phyloP scores from a whole-genome alignment of 2,329 filamentous ascomycete species.

The Alternaria sp. region DNA sequence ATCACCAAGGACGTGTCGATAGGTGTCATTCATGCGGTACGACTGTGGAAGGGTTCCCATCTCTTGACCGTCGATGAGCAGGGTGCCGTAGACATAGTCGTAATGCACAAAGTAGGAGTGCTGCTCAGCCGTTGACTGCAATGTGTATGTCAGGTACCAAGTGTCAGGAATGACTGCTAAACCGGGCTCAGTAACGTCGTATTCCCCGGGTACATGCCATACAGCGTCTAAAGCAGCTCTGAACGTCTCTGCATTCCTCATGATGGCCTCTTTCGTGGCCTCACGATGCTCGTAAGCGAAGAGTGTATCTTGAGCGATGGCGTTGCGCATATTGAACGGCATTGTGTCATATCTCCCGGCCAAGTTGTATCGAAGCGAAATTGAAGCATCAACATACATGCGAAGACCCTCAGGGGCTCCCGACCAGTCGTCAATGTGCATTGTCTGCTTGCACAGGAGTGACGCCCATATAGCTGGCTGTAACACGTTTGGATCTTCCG shows the following conservation, averaged over 20 bases:
- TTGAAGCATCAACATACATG: conserved; percentile 50
- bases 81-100: conserved; percentile 56
- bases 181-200: conserved; percentile 9
- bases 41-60: conserved; percentile 62
- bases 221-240: conserved; percentile 46
- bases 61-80: conserved; percentile 58
- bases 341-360: conserved; percentile 48
- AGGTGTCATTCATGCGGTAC: conserved; percentile 52
- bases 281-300: conserved; percentile 49
- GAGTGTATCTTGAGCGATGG: conserved; percentile 58
- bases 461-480: conserved; percentile 62
- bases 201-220: conserved; percentile 51
- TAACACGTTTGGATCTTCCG: conserved; percentile 47
- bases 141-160: conserved; percentile 45
- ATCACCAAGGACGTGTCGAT: conserved; percentile 62
- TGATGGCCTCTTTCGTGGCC: conserved; percentile 48
- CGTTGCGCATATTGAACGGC: conserved; percentile 41
- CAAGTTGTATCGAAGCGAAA: conserved; percentile 58
- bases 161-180: conserved; percentile 17
- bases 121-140: conserved; percentile 33
- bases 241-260: conserved; percentile 35
- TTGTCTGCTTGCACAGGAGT: conserved; percentile 62
- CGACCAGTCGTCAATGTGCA: conserved; percentile 32
- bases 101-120: conserved; percentile 45
- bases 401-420: conserved; percentile 15